Percentiles rank a stretch among this genome's conserved stretches.
phyloP scores from a whole-genome alignment of 768 basidiomycete genomes.

The Tulasnella sp. region DNA sequence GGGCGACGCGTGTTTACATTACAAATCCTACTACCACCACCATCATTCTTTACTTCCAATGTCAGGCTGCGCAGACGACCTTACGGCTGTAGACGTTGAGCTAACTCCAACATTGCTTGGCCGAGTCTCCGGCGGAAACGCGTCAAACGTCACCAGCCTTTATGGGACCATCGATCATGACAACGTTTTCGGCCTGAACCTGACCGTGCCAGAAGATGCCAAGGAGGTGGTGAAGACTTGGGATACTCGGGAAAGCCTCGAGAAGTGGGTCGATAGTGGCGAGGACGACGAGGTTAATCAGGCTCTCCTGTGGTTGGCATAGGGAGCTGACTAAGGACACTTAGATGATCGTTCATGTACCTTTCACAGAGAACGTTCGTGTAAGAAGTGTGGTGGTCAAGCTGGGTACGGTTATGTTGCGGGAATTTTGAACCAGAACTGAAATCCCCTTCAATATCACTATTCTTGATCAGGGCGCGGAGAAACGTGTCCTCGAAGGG shows the following conservation, averaged over 20 bases:
- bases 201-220: slow-evolving; percentile 76
- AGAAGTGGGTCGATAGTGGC: slow-evolving; percentile 64
- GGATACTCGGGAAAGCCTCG: slow-evolving; percentile 67
- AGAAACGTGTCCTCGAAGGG: slow-evolving; percentile 66
- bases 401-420: slow-evolving; percentile 50
- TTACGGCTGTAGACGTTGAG: slow-evolving; percentile 18
- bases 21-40: neutral
- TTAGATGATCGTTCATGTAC: slow-evolving; percentile 78
- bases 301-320: neutral
- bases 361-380: slow-evolving; percentile 74
- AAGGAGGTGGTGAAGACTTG: slow-evolving; percentile 75
- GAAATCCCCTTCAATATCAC: too few species aligned
- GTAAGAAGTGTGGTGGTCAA: slow-evolving; percentile 71
- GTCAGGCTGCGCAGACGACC: slow-evolving; percentile 10
- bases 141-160: slow-evolving; percentile 50
- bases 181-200: slow-evolving; percentile 74
- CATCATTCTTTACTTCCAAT: neutral
- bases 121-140: neutral
- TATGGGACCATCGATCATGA: slow-evolving; percentile 60
- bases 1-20: neutral
- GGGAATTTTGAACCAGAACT: neutral
- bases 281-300: slow-evolving; percentile 68
- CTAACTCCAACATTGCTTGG: neutral
- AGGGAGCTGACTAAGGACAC: neutral
- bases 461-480: slow-evolving; percentile 54